phyloP scores from a whole-genome alignment of 2,329 filamentous ascomycete species.

The Exophiala sideris region DNA sequence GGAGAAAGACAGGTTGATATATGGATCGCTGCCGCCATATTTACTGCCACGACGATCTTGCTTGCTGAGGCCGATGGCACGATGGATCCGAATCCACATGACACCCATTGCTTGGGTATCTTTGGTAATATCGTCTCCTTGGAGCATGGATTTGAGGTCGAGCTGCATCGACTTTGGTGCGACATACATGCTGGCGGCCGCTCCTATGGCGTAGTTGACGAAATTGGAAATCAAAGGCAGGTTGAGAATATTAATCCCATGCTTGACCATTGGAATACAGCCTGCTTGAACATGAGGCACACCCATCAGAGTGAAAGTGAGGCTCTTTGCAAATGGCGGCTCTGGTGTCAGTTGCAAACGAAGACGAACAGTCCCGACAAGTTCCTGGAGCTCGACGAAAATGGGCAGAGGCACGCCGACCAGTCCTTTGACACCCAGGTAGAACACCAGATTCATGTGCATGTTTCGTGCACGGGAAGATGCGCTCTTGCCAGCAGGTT shows the following conservation, averaged over 20 bases:
- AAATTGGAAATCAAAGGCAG: conserved; percentile 92
- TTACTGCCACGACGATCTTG: conserved; percentile 79
- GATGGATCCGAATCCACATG: conserved; percentile 89
- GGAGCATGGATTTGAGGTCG: conserved; percentile 83
- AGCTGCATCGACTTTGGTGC: conserved; percentile 92
- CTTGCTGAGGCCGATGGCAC: conserved; percentile 82
- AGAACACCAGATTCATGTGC: conserved; percentile 96
- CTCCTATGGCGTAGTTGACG: conserved; percentile 89
- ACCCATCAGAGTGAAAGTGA: conserved; percentile 94
- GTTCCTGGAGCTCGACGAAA: conserved; percentile 81
- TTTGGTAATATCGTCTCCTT: conserved; percentile 88
- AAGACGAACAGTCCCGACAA: conserved; percentile 84
- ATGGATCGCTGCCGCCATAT: conserved; percentile 88
- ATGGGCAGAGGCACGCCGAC: conserved; percentile 86
- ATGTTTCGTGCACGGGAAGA: conserved; percentile 87
- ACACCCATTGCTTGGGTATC: conserved; percentile 78
- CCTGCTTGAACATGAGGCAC: conserved; percentile 84
- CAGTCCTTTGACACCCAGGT: conserved; percentile 81
- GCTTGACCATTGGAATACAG: conserved; percentile 88
- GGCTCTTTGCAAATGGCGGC: conserved; percentile 83
- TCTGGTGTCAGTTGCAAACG: conserved; percentile 83
- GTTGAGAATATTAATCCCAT: conserved; percentile 86
- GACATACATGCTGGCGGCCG: conserved; percentile 85
- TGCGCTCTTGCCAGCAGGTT: conserved; percentile 65
- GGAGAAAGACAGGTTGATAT: conserved; percentile 90